Evolutionary conservation across 2,329 filamentous ascomycete species (phyloP), one percentile per base, ranked within the genome.

Genomic region (Colletotrichum karsti): DNA sequence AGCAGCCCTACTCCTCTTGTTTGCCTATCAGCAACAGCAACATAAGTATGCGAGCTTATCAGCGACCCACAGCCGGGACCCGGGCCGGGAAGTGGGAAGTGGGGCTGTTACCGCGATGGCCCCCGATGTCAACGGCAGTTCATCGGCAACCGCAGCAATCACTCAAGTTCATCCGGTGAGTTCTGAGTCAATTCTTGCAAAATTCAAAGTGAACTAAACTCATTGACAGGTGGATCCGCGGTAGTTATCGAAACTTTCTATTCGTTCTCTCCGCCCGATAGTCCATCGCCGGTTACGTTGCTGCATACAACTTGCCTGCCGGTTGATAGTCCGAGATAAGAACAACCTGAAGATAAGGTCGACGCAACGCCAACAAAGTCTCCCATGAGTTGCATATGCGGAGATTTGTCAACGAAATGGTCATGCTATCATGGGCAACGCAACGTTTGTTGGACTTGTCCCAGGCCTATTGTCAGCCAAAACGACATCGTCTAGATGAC

Each of bases 11-110:
- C 15, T 10, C 46, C 12, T 0, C 1, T 0, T 12, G 26, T 33
- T 51, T 51, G 30, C 26, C 46, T 51, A 51, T 51, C 46, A 33
- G 46, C 15, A 0, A 22, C 2, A 15, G 10, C 33, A 35, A 4
- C 4, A 4, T 5, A 12, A 35, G 8, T 51, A 51, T 51, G 58
- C 24, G 51, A 42, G 39, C 58, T 66, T 66, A 66, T 66, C 63
- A 63, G 42, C 39, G 48, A 44, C 15, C 62, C 44, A 60, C 24
- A 26, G 4, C 44, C 37, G 20, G 20, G 8, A 44, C 37, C 48
- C 24, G 37, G 10, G 41, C 24, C 33, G 24, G 24, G 12, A 62
- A 50, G 50, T 56, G 28, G 56, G 63, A 54, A 61, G 46, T 48
- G 63, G 57, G 41, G 57, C 6, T 13, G 0, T 7, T 3, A 35